These are phyloP conservation scores for Nemania serpens DNA, from an alignment of 2,329 filamentous ascomycete genomes.

Conservation along the genomic window DNA sequence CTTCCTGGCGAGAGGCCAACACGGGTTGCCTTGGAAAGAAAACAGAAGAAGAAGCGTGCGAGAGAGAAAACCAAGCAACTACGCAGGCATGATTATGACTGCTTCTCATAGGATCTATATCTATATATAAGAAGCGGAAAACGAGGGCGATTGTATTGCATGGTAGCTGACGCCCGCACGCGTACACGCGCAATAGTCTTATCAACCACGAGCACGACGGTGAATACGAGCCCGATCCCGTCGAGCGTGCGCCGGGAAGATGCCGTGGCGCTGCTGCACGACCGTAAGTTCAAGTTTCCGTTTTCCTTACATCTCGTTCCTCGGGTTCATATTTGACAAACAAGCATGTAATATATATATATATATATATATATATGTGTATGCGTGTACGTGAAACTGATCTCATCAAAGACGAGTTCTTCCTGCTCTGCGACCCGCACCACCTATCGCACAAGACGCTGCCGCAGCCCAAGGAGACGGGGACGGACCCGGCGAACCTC, in stretches of 20 bases:
- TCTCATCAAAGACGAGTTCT: conserved; percentile 46
- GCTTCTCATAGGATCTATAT: neutral
- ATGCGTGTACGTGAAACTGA: neutral
- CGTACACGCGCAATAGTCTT: conserved; percentile 43
- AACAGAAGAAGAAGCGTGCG: neutral
- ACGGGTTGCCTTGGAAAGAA: neutral
- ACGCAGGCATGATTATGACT: neutral
- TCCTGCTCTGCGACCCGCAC: conserved; percentile 59
- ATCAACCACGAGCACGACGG: conserved; percentile 48
- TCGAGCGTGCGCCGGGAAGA: conserved; percentile 27
- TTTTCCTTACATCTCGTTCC: neutral
- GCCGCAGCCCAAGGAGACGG: conserved; percentile 34
- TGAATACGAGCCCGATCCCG: conserved; percentile 52
- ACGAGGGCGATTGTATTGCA: neutral
- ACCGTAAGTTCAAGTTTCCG: conserved; percentile 37
- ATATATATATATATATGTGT: too few relatives aligned
- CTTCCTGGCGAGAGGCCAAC: neutral
- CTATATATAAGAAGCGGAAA: too few relatives aligned
- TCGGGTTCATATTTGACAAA: neutral
- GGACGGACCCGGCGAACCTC: conserved; percentile 27
- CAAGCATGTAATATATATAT: too few relatives aligned
- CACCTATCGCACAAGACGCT: conserved; percentile 45
- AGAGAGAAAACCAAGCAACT: neutral
- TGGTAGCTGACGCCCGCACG: neutral
- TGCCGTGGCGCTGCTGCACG: conserved; percentile 52